phyloP scores from a whole-genome alignment of 352 stramenopile species.

The Thalassiosira livingstoniorum region DNA sequence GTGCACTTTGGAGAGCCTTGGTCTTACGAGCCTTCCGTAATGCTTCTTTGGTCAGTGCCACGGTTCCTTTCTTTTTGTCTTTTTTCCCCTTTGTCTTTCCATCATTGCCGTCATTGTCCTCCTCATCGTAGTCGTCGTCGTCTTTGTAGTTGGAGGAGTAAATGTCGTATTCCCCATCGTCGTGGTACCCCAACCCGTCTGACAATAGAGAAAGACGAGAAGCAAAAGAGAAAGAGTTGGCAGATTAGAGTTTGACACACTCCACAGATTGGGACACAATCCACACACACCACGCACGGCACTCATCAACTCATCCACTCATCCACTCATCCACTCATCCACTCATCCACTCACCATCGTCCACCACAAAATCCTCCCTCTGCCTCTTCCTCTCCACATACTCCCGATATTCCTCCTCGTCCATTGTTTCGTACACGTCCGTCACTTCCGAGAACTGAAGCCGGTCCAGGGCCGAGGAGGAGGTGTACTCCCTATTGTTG shows the following conservation, averaged over 20 bases:
- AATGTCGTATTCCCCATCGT: slow-evolving; percentile 89
- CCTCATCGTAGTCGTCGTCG: slow-evolving; percentile 27
- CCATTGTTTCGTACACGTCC: slow-evolving; percentile 87
- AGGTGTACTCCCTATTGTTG: not conserved
- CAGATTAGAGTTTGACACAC: no score
- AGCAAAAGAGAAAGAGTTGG: no score
- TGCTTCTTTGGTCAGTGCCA: slow-evolving; percentile 60
- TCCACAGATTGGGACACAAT: no score
- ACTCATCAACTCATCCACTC: no score
- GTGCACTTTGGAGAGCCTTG: slow-evolving; percentile 23
- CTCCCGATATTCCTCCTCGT: slow-evolving; percentile 86
- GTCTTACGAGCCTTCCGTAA: slow-evolving; percentile 80
- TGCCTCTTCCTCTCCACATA: slow-evolving; percentile 84
- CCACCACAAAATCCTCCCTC: slow-evolving; percentile 89
- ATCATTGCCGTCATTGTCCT: slow-evolving; percentile 9
- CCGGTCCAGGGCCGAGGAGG: slow-evolving; percentile 4
- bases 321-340: no score
- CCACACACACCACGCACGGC: no score
- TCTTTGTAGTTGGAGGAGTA: slow-evolving; percentile 58
- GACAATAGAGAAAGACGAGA: slow-evolving; percentile 1
- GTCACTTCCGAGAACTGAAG: slow-evolving; percentile 29
- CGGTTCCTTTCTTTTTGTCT: slow-evolving; percentile 11
- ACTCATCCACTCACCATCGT: slow-evolving; percentile 83
- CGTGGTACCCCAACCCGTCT: slow-evolving; percentile 89
- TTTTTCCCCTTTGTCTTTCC: slow-evolving; percentile 40